Percentiles rank a stretch among this genome's conserved stretches.
Evolutionary conservation across 2,329 filamentous ascomycete species (phyloP).

Genomic region (Pseudocercospora macadamiae): DNA sequence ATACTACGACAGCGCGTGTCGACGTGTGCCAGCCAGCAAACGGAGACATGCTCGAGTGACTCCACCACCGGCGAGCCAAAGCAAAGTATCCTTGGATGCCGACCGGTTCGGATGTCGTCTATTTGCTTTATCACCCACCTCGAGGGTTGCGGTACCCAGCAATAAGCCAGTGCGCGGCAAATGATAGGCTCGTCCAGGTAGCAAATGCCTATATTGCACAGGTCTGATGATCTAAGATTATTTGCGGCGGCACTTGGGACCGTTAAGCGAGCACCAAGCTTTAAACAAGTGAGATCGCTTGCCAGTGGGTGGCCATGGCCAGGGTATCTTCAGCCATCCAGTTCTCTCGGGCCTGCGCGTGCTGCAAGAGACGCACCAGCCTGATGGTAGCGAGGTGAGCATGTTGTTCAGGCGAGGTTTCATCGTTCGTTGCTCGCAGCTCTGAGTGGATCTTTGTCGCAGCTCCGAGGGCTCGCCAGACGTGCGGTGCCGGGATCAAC

Average conservation of each 20-base stretch:
- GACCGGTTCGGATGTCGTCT: constrained; percentile 12
- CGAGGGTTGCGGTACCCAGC: constrained; percentile 4
- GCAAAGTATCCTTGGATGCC: background rate
- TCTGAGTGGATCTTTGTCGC: background rate
- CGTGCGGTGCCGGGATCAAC: constrained; percentile 8
- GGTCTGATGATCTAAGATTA: constrained; percentile 18
- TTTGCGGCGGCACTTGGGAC: constrained; percentile 10
- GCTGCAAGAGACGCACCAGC: constrained; percentile 1
- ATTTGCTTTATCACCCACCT: constrained; percentile 17
- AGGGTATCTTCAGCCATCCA: constrained; percentile 6
- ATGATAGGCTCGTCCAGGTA: constrained; percentile 9
- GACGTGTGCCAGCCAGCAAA: constrained; percentile 7
- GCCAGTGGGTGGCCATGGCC: background rate
- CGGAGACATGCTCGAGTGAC: constrained; percentile 6
- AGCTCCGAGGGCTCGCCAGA: constrained; percentile 2
- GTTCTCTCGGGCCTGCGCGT: background rate
- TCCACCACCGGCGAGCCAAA: constrained; percentile 9
- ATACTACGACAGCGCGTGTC: constrained; percentile 2
- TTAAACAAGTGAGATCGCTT: constrained; percentile 15
- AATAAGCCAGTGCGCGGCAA: constrained; percentile 6
- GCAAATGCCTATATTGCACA: constrained; percentile 7
- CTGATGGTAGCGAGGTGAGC: constrained; percentile 14
- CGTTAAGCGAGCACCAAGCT: constrained; percentile 14
- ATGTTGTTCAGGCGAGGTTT: constrained; percentile 15
- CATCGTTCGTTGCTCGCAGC: constrained; percentile 6